Base-by-base conservation (phyloP, 495 filamentous ascomycete genomes). In the Tuber calosporum region DNA sequence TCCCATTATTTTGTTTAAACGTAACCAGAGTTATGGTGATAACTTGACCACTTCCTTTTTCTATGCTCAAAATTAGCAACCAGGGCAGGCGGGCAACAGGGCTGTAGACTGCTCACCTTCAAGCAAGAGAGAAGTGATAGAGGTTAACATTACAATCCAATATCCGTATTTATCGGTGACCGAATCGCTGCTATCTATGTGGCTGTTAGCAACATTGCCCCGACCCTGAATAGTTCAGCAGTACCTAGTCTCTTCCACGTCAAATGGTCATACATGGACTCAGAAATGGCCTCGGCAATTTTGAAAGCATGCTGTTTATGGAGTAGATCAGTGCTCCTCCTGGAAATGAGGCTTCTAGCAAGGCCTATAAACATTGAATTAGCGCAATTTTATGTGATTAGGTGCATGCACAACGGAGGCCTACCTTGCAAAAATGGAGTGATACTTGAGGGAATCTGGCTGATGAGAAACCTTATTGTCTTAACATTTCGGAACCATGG, bases 21-120 rank as follows among this genome's bases (percentile, higher is more conserved):
- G 91, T 89, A 75, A 93, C 87, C 42, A 97, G 82, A 41, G 97
- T 90, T 22, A 94, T 86, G 11, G 92, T 92, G 66, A 97, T 87
- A 40, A 92, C 88, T 75, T 75, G 77, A 66, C 75, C 77, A 26
- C 62, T 79, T 40, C 76, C 77, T 76, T 79, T 79, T 68, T 78
- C 76, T 78, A 69, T 45, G 69, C 36, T 39, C 48, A 77, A 43
- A 72, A 73, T 69, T 70, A 71, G 72, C 20, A 71, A 69, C 13
- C 68, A 39, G 68, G 26, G 26, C 72, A 38, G 40, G 73, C 53
- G 30, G 66, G 74, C 58, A 40, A 37, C 15, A 66, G 74, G 67
- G 34, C 13, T 30, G 70, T 8, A 37, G 53, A 30, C 26, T 40
- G 73, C 82, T 79, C 83, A 86, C 87, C 85, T 82, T 96, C 94